These are phyloP conservation scores for Teratosphaeria destructans DNA, from an alignment of 2,329 filamentous ascomycete species.

Conservation along the genomic window DNA sequence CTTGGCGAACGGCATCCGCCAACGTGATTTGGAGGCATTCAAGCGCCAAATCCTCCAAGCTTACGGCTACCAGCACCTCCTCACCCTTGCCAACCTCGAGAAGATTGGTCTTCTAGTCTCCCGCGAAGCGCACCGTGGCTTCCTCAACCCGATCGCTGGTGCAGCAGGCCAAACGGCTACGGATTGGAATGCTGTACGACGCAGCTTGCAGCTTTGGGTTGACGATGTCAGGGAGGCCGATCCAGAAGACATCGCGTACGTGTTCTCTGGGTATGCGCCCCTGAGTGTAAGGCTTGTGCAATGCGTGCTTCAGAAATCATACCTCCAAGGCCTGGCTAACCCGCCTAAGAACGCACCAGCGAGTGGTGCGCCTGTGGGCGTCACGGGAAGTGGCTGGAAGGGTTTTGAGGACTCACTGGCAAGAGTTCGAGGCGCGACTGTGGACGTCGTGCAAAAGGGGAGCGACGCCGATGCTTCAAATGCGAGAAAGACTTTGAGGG, in stretches of 20 bases:
- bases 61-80: constrained; percentile 88
- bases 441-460: constrained; percentile 84
- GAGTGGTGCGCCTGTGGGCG: not conserved
- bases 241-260: constrained; percentile 81
- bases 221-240: constrained; percentile 95
- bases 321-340: constrained; percentile 50
- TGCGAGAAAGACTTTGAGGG: constrained; percentile 71
- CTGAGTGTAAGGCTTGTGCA: constrained; percentile 86
- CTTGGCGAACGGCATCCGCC: constrained; percentile 76
- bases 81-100: constrained; percentile 80
- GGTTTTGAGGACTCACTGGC: constrained; percentile 90
- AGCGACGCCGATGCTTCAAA: constrained; percentile 79
- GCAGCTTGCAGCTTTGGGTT: constrained; percentile 76
- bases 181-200: constrained; percentile 82
- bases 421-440: constrained; percentile 76
- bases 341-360: constrained; percentile 21
- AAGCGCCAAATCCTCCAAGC: constrained; percentile 79
- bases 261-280: constrained; percentile 94
- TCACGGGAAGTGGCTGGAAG: constrained; percentile 60
- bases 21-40: constrained; percentile 81
- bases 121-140: constrained; percentile 60
- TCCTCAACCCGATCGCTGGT: constrained; percentile 66
- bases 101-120: constrained; percentile 79
- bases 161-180: constrained; percentile 39
- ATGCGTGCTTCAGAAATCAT: constrained; percentile 82